A percentile compares a stretch with the other conserved stretches of the same genome.
Evolutionary conservation across 2,329 filamentous ascomycete genomes (phyloP).

Genomic region (Xylariaceae sp.): DNA sequence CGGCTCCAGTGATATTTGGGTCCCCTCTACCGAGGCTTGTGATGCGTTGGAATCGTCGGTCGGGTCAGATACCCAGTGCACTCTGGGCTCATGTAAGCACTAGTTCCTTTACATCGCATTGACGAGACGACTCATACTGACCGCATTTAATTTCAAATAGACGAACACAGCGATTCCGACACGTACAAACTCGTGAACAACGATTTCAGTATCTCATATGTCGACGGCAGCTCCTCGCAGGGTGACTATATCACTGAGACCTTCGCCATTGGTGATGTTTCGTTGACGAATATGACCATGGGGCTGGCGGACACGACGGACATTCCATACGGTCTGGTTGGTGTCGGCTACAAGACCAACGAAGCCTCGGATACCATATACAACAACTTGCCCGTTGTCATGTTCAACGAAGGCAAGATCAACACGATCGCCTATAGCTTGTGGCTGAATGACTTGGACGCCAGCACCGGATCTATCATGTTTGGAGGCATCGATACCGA

Average conservation of each 20-base stretch:
- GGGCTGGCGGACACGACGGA: constrained; percentile 55
- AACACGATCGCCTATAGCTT: constrained; percentile 68
- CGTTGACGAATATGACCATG: constrained; percentile 56
- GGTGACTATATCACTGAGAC: constrained; percentile 60
- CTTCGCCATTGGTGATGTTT: constrained; percentile 52
- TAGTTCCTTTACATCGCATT: neutral
- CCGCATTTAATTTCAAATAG: constrained; percentile 33
- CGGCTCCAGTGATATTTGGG: constrained; percentile 65
- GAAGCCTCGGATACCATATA: constrained; percentile 47
- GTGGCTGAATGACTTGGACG: constrained; percentile 59
- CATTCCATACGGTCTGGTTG: constrained; percentile 57
- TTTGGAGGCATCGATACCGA: constrained; percentile 79
- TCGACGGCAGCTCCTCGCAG: constrained; percentile 54
- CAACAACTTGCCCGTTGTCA: constrained; percentile 61
- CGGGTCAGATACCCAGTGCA: constrained; percentile 33
- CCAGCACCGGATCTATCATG: constrained; percentile 67
- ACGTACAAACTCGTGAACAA: constrained; percentile 43
- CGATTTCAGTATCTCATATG: constrained; percentile 59
- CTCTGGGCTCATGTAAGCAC: constrained; percentile 46
- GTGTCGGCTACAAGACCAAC: constrained; percentile 58
- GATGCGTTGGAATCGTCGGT: constrained; percentile 36
- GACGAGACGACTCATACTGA: constrained; percentile 10
- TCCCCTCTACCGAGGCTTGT: constrained; percentile 40
- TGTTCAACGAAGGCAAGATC: constrained; percentile 63
- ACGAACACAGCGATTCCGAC: constrained; percentile 43